Percentiles rank a stretch among this genome's conserved stretches.
These are phyloP conservation scores for Lasiosphaeris hirsuta DNA, from an alignment of 495 filamentous ascomycete genomes.

Conservation along the genomic window DNA sequence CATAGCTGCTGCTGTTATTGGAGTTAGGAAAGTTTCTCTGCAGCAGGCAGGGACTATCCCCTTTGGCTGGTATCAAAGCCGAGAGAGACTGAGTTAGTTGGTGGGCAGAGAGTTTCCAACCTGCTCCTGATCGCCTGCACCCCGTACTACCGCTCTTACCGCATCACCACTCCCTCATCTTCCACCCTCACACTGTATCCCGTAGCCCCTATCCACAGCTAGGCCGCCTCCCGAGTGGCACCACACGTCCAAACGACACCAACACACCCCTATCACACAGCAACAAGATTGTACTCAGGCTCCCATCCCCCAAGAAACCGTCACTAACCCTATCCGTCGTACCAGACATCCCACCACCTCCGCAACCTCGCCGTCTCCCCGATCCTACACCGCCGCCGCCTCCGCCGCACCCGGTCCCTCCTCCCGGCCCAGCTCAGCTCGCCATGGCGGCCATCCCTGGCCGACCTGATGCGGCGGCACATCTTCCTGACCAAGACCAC, in stretches of 20 bases:
- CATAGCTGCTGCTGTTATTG: no score
- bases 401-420: constrained; percentile 45
- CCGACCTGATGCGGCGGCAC: constrained; percentile 47
- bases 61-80: constrained; percentile 1
- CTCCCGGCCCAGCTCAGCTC: constrained; percentile 49
- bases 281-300: no score
- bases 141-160: no score
- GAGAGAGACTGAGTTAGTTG: no score
- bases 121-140: no score
- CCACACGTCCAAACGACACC: no score
- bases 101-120: constrained; percentile 1
- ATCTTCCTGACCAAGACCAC: constrained; percentile 59
- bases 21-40: no score
- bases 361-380: constrained; percentile 52
- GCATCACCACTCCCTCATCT: no score
- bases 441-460: constrained; percentile 50
- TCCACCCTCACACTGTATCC: no score
- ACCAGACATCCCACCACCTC: constrained; percentile 54
- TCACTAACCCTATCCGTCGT: constrained; percentile 8
- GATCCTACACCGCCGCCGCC: constrained; percentile 52
- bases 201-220: no score
- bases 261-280: no score
- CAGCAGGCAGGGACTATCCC: constrained; percentile 1
- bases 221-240: no score
- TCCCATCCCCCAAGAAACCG: background rate